These are phyloP conservation scores for Boletus rubropictus DNA, from an alignment of 768 basidiomycete genomes.

Conservation along the genomic window DNA sequence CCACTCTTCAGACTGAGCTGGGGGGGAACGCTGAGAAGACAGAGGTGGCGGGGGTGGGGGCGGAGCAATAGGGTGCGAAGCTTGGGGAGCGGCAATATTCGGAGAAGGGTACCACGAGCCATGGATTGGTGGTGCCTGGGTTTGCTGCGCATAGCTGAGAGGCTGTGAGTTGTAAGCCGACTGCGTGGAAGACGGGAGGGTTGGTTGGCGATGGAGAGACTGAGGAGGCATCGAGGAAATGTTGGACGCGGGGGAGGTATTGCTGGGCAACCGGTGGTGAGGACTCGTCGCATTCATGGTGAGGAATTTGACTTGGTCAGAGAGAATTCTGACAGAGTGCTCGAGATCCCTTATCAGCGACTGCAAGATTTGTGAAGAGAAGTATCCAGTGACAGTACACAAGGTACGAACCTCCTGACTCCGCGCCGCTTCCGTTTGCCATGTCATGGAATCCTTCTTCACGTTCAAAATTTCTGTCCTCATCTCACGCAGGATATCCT, in stretches of 20 bases:
- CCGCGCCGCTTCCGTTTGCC: slow-evolving; percentile 75
- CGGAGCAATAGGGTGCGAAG: slow-evolving; percentile 71
- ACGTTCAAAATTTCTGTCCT: slow-evolving; percentile 68
- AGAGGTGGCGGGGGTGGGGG: slow-evolving; percentile 43
- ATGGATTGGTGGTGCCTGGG: slow-evolving; percentile 29
- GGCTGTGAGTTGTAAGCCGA: slow-evolving; percentile 29
- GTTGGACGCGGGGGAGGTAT: slow-evolving; percentile 29
- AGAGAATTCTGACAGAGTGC: slow-evolving; percentile 63
- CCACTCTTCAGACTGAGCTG: slow-evolving; percentile 70
- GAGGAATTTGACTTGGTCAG: slow-evolving; percentile 80
- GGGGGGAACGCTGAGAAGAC: slow-evolving; percentile 45
- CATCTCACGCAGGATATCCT: slow-evolving; percentile 72
- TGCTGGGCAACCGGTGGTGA: slow-evolving; percentile 32
- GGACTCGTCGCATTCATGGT: slow-evolving; percentile 46
- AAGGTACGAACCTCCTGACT: slow-evolving; percentile 62
- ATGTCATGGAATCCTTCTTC: slow-evolving; percentile 73
- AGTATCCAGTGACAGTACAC: not conserved
- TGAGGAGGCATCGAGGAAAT: slow-evolving; percentile 35
- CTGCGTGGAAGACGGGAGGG: slow-evolving; percentile 35
- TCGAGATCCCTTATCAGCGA: slow-evolving; percentile 75
- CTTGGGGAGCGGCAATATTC: slow-evolving; percentile 72
- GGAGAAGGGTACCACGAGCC: slow-evolving; percentile 53
- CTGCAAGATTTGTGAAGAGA: slow-evolving; percentile 33
- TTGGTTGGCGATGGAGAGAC: slow-evolving; percentile 34
- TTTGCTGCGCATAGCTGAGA: slow-evolving; percentile 29